Conservation (phyloP, 257 asterid genomes). For the Hygrophila difformis region DNA sequence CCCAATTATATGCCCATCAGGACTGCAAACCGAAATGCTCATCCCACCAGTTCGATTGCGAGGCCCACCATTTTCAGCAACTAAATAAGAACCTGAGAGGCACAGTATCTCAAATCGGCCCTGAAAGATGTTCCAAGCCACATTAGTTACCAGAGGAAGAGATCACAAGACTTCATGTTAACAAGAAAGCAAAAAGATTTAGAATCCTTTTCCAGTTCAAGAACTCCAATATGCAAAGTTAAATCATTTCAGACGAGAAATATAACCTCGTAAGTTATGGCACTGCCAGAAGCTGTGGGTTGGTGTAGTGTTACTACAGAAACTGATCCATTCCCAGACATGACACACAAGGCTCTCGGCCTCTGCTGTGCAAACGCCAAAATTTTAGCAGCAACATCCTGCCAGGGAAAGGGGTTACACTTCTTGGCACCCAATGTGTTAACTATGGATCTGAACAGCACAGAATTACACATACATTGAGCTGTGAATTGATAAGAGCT, state of each 20-base stretch:
- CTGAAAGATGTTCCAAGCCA: slow-evolving; percentile 25
- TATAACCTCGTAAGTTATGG: slow-evolving; percentile 79
- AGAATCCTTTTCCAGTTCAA: no score
- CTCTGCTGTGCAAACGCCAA: slow-evolving; percentile 90
- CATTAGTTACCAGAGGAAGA: slow-evolving; percentile 13
- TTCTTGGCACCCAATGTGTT: not conserved
- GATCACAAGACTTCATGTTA: no score
- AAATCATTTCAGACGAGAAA: no score
- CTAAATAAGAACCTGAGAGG: slow-evolving; percentile 63
- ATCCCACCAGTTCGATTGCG: slow-evolving; percentile 64
- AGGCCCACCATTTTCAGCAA: slow-evolving; percentile 56
- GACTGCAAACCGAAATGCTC: slow-evolving; percentile 61
- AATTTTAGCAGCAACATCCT: slow-evolving; percentile 86
- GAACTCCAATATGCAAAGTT: no score
- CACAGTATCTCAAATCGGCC: slow-evolving; percentile 74
- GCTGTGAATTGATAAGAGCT: slow-evolving; percentile 1
- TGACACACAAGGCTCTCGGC: slow-evolving; percentile 83
- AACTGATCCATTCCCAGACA: slow-evolving; percentile 82
- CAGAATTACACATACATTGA: no score
- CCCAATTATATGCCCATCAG: slow-evolving; percentile 61
- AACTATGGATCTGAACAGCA: no score
- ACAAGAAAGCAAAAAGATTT: no score
- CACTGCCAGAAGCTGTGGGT: slow-evolving; percentile 51
- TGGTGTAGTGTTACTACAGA: slow-evolving; percentile 70
- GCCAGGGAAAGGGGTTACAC: not conserved